A percentile compares a stretch with the other conserved stretches of the same genome.
These are phyloP conservation scores for Eucommia ulmoides DNA, from an alignment of 257 asterid genomes.

Conservation along the genomic window DNA sequence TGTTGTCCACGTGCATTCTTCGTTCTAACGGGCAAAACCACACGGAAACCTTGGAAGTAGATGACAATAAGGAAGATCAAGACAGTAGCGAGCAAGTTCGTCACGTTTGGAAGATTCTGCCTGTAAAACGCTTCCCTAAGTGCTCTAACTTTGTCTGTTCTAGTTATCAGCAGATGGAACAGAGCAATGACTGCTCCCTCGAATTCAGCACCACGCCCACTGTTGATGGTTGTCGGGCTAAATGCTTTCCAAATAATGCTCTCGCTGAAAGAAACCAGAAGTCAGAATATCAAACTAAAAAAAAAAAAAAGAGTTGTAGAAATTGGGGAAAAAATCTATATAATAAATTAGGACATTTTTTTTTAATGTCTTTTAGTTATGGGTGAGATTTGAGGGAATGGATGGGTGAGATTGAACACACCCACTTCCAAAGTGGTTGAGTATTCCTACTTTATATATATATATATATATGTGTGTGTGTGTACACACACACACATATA, in stretches of 20 bases:
- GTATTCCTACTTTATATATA: no score
- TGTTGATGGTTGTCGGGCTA: constrained; percentile 79
- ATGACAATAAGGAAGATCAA: constrained; percentile 72
- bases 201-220: constrained; percentile 86
- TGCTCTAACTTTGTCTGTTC: constrained; percentile 75
- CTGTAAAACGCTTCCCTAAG: constrained; percentile 80
- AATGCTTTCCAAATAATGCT: constrained; percentile 82
- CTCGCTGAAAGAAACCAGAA: constrained; percentile 32
- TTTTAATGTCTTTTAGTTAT: no score
- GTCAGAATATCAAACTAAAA: constrained; percentile 2
- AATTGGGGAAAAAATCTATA: no score
- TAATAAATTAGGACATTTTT: no score
- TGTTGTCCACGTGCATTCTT: constrained; percentile 90
- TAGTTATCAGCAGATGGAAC: constrained; percentile 67
- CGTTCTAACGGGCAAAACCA: constrained; percentile 77
- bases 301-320: not conserved
- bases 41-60: constrained; percentile 91
- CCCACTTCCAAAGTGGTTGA: no score
- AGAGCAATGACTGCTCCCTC: constrained; percentile 86
- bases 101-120: constrained; percentile 85
- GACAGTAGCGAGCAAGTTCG: constrained; percentile 78
- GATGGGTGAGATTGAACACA: no score
- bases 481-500: no score
- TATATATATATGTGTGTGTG: no score
- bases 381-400: no score